A percentile compares a stretch with the other conserved stretches of the same genome.
Conservation (phyloP, 106 monocot species). For the Acanthochlamys bracteata region DNA sequence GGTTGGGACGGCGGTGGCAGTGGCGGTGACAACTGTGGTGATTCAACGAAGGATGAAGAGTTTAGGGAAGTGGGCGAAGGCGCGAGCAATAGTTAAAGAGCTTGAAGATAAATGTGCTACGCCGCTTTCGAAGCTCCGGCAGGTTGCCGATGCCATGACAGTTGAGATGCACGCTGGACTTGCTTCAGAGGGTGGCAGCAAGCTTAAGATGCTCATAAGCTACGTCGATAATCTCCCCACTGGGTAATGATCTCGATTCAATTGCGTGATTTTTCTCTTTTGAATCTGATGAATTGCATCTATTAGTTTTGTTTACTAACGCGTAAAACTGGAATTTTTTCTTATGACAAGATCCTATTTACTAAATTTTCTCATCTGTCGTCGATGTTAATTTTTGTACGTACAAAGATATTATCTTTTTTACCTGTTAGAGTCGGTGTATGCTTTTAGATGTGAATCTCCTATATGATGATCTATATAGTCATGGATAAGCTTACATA, state of each 20-base stretch:
- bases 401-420: too few relatives aligned
- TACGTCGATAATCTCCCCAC: conserved; percentile 91
- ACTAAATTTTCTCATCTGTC: too few relatives aligned
- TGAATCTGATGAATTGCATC: too few relatives aligned
- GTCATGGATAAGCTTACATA: too few relatives aligned
- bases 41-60: conserved; percentile 42
- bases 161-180: conserved; percentile 96
- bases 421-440: too few relatives aligned
- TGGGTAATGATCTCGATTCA: conserved; percentile 31
- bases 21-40: conserved; percentile 55
- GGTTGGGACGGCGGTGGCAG: conserved; percentile 55
- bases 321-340: too few relatives aligned
- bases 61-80: conserved; percentile 34
- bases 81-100: conserved; percentile 48
- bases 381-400: too few relatives aligned
- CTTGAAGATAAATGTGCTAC: conserved; percentile 66
- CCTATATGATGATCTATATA: too few relatives aligned
- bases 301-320: too few relatives aligned
- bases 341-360: not conserved
- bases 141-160: conserved; percentile 86
- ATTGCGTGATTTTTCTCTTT: not conserved
- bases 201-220: conserved; percentile 97
- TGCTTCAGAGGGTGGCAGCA: conserved; percentile 69
- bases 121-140: conserved; percentile 58
- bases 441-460: too few relatives aligned